Percentiles rank a stretch among this genome's conserved stretches.
Conservation (phyloP, 768 basidiomycete genomes). For the Tricholoma flavovirens region DNA sequence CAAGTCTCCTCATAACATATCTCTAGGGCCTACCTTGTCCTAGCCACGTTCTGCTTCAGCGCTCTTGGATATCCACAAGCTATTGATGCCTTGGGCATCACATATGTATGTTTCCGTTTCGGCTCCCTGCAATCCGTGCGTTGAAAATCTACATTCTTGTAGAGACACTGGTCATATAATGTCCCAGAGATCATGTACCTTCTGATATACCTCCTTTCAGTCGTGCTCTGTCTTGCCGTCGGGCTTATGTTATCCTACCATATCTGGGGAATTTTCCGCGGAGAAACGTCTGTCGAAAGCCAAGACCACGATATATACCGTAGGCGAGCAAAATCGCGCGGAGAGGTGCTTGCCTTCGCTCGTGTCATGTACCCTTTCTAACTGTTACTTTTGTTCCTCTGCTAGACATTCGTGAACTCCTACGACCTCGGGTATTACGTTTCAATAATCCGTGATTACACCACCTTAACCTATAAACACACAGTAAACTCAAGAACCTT, state of each 20-base stretch:
- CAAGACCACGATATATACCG: slow-evolving; percentile 83
- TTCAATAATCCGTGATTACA: not conserved
- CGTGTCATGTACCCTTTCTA: not conserved
- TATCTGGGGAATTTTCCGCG: slow-evolving; percentile 60
- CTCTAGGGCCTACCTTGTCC: slow-evolving; percentile 71
- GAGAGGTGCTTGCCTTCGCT: slow-evolving; percentile 45
- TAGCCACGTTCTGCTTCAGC: slow-evolving; percentile 58
- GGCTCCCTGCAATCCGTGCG: not conserved
- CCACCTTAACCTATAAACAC: not conserved
- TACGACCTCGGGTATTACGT: slow-evolving; percentile 79
- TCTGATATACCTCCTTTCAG: slow-evolving; percentile 68
- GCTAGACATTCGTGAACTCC: slow-evolving; percentile 77
- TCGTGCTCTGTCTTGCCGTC: slow-evolving; percentile 72
- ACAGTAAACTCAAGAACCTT: slow-evolving; percentile 60
- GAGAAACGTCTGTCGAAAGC: slow-evolving; percentile 86
- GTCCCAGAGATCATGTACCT: slow-evolving; percentile 69
- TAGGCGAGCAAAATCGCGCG: slow-evolving; percentile 58
- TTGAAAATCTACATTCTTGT: not conserved
- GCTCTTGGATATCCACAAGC: slow-evolving; percentile 59
- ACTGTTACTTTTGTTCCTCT: not conserved
- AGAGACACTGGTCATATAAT: slow-evolving; percentile 49
- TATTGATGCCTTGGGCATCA: slow-evolving; percentile 52
- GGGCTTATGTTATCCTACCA: slow-evolving; percentile 70
- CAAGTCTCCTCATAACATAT: not conserved
- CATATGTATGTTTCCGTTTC: slow-evolving; percentile 32